phyloP scores from a whole-genome alignment of 2,329 filamentous ascomycete genomes.

The Aureobasidium sp. region DNA sequence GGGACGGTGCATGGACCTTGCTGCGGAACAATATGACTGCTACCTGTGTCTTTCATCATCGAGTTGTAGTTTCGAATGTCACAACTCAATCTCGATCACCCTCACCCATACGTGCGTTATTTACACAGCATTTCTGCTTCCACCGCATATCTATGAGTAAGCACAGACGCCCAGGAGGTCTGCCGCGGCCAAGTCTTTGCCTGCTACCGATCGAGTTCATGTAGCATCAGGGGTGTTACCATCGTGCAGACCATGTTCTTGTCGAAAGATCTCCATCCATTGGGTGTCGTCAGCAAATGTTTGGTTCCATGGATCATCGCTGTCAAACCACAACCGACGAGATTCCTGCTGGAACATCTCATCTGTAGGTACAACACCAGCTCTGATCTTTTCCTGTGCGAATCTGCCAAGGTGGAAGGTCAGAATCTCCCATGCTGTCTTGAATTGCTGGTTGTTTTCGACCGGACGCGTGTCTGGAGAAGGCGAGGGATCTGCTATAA shows the following conservation, averaged over 20 bases:
- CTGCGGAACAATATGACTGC: no score
- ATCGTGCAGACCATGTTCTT: conserved; percentile 36
- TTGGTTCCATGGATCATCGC: conserved; percentile 16
- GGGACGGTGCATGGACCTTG: no score
- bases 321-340: conserved; percentile 14
- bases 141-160: no score
- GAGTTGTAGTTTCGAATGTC: no score
- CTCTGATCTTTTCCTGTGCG: conserved; percentile 10
- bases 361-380: conserved; percentile 12
- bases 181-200: no score
- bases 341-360: conserved; percentile 17
- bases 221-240: not conserved
- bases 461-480: not conserved
- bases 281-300: conserved; percentile 12
- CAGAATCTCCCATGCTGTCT: conserved; percentile 34
- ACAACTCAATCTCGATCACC: no score
- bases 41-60: no score
- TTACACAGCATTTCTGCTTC: no score
- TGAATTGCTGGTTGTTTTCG: not conserved
- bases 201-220: not conserved
- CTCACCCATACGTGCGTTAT: no score
- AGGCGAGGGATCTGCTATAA: not conserved
- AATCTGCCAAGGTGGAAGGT: conserved; percentile 14
- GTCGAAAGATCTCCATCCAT: conserved; percentile 34
- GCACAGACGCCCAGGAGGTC: no score